Conservation (phyloP, 1,284 basidiomycete species). For the Vanrija sp. region DNA sequence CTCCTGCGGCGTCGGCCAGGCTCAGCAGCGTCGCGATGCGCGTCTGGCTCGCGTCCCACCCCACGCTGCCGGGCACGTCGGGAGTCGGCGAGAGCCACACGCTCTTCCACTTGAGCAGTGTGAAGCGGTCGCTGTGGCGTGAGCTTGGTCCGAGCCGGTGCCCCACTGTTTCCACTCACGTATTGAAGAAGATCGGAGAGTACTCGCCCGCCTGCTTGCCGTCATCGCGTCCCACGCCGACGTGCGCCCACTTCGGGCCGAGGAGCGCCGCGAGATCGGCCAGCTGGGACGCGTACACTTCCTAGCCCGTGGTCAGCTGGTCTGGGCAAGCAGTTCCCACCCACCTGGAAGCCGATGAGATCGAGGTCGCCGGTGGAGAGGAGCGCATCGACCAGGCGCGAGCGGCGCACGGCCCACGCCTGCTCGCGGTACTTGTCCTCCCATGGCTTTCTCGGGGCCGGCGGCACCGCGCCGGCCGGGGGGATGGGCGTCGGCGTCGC, state of each 20-base stretch:
- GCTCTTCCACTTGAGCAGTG: constrained; percentile 25
- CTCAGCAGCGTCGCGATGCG: constrained; percentile 44
- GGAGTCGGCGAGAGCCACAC: constrained; percentile 44
- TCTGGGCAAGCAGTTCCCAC: not conserved
- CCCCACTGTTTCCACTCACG: constrained; percentile 48
- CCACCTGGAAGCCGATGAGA: constrained; percentile 49
- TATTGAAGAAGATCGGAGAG: constrained; percentile 62
- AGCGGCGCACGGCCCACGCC: constrained; percentile 41
- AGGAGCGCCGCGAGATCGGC: constrained; percentile 59
- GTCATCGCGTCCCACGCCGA: constrained; percentile 63
- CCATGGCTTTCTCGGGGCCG: not conserved
- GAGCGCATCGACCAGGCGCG: constrained; percentile 34
- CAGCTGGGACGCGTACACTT: constrained; percentile 60
- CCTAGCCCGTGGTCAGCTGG: constrained; percentile 43
- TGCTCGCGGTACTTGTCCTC: constrained; percentile 24
- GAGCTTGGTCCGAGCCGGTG: too few relatives aligned
- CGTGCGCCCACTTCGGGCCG: constrained; percentile 55
- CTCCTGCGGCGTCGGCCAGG: constrained; percentile 16
- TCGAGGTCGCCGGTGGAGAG: constrained; percentile 32
- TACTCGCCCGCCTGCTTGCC: constrained; percentile 59
- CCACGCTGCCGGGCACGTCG: constrained; percentile 34
- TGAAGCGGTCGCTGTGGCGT: constrained; percentile 6
- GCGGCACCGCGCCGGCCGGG: constrained; percentile 19
- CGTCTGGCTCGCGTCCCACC: constrained; percentile 46
- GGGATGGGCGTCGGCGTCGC: constrained; percentile 33